These are phyloP conservation scores for Epithemia pelagica DNA, from an alignment of 108 stramenopile species.

Conservation along the genomic window DNA sequence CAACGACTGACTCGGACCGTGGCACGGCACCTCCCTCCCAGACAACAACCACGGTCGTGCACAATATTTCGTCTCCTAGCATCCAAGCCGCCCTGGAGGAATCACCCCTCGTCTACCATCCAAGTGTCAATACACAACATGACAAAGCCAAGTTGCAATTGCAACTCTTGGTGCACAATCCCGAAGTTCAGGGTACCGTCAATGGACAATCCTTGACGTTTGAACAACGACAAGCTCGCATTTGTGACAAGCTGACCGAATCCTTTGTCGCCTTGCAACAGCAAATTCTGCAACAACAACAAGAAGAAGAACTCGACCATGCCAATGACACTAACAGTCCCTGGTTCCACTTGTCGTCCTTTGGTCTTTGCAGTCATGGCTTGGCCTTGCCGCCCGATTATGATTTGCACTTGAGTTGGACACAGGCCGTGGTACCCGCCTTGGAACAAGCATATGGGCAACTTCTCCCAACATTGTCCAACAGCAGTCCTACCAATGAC, in stretches of 20 bases:
- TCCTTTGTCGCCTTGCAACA: slow-evolving; percentile 58
- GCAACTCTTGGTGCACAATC: slow-evolving; percentile 45
- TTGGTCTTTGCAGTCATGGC: slow-evolving; percentile 76
- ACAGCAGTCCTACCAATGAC: slow-evolving; percentile 2
- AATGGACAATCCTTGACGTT: slow-evolving; percentile 13
- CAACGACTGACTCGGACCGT: not conserved
- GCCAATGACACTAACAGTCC: no score
- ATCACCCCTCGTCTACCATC: slow-evolving; percentile 32
- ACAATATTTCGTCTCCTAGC: slow-evolving; percentile 23
- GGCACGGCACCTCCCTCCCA: not conserved
- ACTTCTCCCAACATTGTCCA: not conserved
- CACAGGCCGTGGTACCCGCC: slow-evolving; percentile 26
- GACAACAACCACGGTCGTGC: slow-evolving; percentile 52
- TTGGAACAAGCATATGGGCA: slow-evolving; percentile 5
- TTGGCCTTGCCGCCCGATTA: slow-evolving; percentile 53
- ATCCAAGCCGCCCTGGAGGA: slow-evolving; percentile 30
- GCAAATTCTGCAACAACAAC: slow-evolving; percentile 22
- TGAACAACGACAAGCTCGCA: slow-evolving; percentile 32
- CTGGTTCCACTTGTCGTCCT: slow-evolving; percentile 17
- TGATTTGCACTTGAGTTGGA: slow-evolving; percentile 55
- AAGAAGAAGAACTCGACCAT: slow-evolving; percentile 5
- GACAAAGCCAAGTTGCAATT: slow-evolving; percentile 10
- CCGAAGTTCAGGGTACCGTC: slow-evolving; percentile 38
- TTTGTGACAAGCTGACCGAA: slow-evolving; percentile 45
- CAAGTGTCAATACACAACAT: slow-evolving; percentile 13